Base-by-base conservation (phyloP, 1,139 yeast genomes). In the Pichia terricola region DNA sequence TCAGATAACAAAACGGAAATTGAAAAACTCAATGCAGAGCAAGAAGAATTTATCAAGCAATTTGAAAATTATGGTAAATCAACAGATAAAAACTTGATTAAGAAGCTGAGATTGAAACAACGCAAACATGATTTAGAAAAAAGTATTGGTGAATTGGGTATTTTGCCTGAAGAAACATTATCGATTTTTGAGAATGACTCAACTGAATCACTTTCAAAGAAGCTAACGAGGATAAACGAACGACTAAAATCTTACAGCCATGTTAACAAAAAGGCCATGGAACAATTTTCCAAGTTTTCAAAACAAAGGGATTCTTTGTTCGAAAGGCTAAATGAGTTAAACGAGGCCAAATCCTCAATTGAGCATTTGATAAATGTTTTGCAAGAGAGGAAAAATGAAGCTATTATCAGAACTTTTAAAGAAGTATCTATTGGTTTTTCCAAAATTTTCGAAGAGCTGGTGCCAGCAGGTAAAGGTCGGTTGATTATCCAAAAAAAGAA, bases 231-330 rank as follows among this genome's bases (percentile, higher is more conserved):
- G 36, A 73, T 79, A 5, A 78, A 81, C 42, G 75, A 73, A 37
- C 75, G 73, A 34, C 68, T 88, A 39, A 72, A 75, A 36, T 72
- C 77, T 53, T 83, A 76, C 60, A 75, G 77, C 26, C 95, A 87
- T 61, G 85, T 91, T 46, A 91, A 91, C 64, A 85, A 84, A 59
- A 85, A 87, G 57, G 96, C 98, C 0, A 70, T 85, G 54, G 97
- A 89, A 56, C 96, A 91, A 59, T 86, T 73, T 59, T 69, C 72
- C 45, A 79, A 77, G 38, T 89, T 88, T 59, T 77, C 84, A 16
- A 77, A 74, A 49, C 94, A 88, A 60, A 72, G 84, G 45, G 82
- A 77, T 41, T 82, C 79, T 6, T 67, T 88, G 50, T 72, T 71
- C 1, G 68, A 67, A 28, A 77, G 96, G 54, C 73, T 86, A 38